phyloP scores from a whole-genome alignment of 805 yeast species.

The Candida alai region DNA sequence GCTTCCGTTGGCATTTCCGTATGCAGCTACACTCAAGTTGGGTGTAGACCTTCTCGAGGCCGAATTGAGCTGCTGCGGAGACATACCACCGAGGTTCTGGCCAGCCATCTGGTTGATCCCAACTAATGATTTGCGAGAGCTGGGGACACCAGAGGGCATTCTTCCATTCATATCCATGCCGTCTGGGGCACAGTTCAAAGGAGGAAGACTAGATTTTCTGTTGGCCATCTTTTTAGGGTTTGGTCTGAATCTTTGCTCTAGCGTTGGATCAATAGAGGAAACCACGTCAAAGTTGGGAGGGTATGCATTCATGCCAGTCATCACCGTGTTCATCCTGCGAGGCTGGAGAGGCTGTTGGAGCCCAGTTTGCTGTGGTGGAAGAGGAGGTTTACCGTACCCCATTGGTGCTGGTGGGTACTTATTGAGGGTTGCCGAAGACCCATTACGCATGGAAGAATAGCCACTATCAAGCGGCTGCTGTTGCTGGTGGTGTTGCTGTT shows the following conservation, averaged over 20 bases:
- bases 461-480: slow-evolving; percentile 3
- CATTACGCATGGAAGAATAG: too few species aligned
- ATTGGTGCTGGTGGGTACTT: too few species aligned
- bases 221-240: slow-evolving; percentile 21
- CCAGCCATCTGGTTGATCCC: too few species aligned
- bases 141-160: slow-evolving; percentile 26
- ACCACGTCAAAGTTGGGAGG: slow-evolving; percentile 14
- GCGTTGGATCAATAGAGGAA: slow-evolving; percentile 23
- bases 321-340: too few species aligned
- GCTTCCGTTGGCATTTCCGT: neutral
- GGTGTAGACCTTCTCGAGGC: slow-evolving; percentile 9
- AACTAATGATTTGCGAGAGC: slow-evolving; percentile 10
- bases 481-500: slow-evolving; percentile 11
- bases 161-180: slow-evolving; percentile 43
- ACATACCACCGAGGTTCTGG: neutral
- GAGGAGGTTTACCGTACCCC: too few species aligned
- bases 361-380: too few species aligned
- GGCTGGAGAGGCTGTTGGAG: too few species aligned
- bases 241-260: slow-evolving; percentile 21
- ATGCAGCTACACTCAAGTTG: neutral
- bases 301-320: too few species aligned
- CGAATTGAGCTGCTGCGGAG: slow-evolving; percentile 3
- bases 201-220: slow-evolving; percentile 35
- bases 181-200: slow-evolving; percentile 24
- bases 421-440: too few species aligned